Evolutionary conservation across 495 filamentous ascomycete genomes (phyloP), one percentile per base, ranked within the genome.

Genomic region (Penicillium crystallinum): DNA sequence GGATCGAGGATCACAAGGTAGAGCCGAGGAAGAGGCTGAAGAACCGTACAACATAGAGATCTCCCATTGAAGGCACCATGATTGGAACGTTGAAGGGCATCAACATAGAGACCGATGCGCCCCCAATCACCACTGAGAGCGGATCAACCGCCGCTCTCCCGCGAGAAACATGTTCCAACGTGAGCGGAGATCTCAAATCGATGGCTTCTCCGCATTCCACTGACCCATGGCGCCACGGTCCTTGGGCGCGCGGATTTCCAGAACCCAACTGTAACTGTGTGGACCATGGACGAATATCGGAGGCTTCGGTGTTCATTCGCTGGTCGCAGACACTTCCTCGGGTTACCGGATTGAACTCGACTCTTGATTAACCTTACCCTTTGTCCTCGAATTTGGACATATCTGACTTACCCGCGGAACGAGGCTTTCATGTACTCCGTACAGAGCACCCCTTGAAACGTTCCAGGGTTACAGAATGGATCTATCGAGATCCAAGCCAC

Each of bases 131-230:
- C 39, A 42, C 30, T 17, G 8, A 10, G 6, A 18, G 17, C 19
- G 29, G 38, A 42, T 49, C 46, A 49, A 40, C 46, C 14, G 46
- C 36, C 37, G 36, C 46, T 49, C 48, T 50, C 37, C 48, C 48
- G 46, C 27, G 8, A n/a, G n/a, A n/a, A n/a, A n/a, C n/a, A n/a
- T n/a, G n/a, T n/a, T n/a, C n/a, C n/a, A n/a, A n/a, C n/a, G n/a
- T n/a, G n/a, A n/a, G n/a, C n/a, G n/a, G n/a, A n/a, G n/a, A n/a
- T 27, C 23, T 3, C 23, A 27, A 27, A 3, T 27, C 7, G 3
- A 27, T 27, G 23, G 12, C 21, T 51, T 62, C 61, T 64, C 61
- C 61, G 58, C 61, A 64, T 58, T 56, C 36, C 41, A 34, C 18
- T 30, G 19, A 33, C 15, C 49, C 45, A 54, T 40, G 23, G 40